A percentile compares a stretch with the other conserved stretches of the same genome.
phyloP scores from a whole-genome alignment of 2,329 filamentous ascomycete genomes.

The Epichloe baconii region DNA sequence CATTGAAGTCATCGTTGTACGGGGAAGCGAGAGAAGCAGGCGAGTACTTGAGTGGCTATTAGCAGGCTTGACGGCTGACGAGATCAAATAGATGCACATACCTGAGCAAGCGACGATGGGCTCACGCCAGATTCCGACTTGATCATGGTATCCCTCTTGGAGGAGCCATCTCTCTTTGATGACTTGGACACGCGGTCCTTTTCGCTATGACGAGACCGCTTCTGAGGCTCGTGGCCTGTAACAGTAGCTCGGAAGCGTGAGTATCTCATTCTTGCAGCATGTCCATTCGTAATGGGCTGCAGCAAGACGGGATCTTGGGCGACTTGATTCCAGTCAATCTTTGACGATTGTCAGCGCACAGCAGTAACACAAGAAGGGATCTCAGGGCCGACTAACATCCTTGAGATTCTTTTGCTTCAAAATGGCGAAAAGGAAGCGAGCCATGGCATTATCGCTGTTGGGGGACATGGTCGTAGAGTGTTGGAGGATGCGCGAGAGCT shows the following conservation, averaged over 20 bases:
- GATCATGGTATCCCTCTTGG: slow-evolving; percentile 22
- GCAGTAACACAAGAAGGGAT: not conserved
- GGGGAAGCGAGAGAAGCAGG: slow-evolving; percentile 25
- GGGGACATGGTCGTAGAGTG: slow-evolving; percentile 28
- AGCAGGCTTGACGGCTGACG: not conserved
- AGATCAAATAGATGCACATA: slow-evolving; percentile 8
- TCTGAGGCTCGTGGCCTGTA: slow-evolving; percentile 33
- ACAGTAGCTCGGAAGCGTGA: slow-evolving; percentile 37
- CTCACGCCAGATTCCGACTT: slow-evolving; percentile 27
- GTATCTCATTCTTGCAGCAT: slow-evolving; percentile 48
- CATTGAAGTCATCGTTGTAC: slow-evolving; percentile 24
- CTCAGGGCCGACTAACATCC: slow-evolving; percentile 33
- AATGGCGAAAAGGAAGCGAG: slow-evolving; percentile 46
- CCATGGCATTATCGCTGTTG: slow-evolving; percentile 43
- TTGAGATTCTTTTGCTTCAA: slow-evolving; percentile 47
- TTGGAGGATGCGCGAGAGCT: not conserved
- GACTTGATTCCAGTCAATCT: slow-evolving; percentile 49
- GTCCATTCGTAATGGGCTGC: slow-evolving; percentile 44
- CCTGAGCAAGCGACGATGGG: slow-evolving; percentile 17
- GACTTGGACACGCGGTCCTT: slow-evolving; percentile 34
- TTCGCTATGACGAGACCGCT: slow-evolving; percentile 28
- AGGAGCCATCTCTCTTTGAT: slow-evolving; percentile 21
- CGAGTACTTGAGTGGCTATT: slow-evolving; percentile 17
- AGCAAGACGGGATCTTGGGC: slow-evolving; percentile 39
- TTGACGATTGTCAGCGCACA: slow-evolving; percentile 2